Evolutionary conservation across 805 yeast species (phyloP).

Genomic region (Wickerhamiella siamensis): DNA sequence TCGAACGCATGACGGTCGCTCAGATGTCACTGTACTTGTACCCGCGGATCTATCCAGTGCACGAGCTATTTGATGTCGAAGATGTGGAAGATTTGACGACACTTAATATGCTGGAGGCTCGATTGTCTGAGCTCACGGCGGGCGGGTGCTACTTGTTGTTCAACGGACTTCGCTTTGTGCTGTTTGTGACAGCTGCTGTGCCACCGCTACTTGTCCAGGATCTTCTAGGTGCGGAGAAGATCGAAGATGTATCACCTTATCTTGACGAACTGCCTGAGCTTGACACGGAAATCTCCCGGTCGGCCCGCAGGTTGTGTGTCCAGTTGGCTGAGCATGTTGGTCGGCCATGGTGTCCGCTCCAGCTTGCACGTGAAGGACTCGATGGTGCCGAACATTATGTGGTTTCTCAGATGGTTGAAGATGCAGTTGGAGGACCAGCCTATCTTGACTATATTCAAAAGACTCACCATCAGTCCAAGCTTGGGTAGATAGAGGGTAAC

Average conservation of each 20-base stretch:
- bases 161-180: constrained; percentile 43
- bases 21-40: constrained; percentile 52
- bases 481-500: too few species aligned
- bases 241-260: constrained; percentile 35
- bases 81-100: not conserved
- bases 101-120: constrained; percentile 7
- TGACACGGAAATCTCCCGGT: constrained; percentile 52
- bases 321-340: constrained; percentile 34
- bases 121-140: constrained; percentile 16
- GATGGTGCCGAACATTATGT: constrained; percentile 49
- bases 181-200: constrained; percentile 59
- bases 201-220: constrained; percentile 49
- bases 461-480: constrained; percentile 43
- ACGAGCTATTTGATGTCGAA: constrained; percentile 29
- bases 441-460: constrained; percentile 54
- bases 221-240: constrained; percentile 41
- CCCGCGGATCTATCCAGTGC: constrained; percentile 67
- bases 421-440: constrained; percentile 29
- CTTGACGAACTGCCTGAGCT: constrained; percentile 52
- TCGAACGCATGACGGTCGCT: constrained; percentile 42
- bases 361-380: constrained; percentile 47
- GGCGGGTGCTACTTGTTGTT: constrained; percentile 72
- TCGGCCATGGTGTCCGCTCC: constrained; percentile 34
- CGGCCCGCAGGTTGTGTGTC: constrained; percentile 49
- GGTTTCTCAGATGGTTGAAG: constrained; percentile 57